These are phyloP conservation scores for Diaporthe humulicola DNA, from an alignment of 2,329 filamentous ascomycete genomes.

Conservation along the genomic window DNA sequence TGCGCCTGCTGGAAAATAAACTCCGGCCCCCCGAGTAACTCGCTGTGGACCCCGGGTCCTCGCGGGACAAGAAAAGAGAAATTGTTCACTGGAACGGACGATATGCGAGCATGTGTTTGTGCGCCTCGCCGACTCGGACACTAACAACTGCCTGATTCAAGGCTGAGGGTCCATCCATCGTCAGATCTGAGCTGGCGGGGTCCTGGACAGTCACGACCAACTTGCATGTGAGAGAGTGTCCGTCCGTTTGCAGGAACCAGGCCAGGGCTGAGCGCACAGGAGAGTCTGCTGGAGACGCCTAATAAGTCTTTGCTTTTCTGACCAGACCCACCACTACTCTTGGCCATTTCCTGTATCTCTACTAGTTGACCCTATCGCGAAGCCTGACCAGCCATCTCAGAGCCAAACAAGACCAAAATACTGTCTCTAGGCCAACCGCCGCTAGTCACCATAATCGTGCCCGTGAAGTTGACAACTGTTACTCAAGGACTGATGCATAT, in stretches of 20 bases:
- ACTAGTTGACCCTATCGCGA: not conserved
- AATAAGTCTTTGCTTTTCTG: not conserved
- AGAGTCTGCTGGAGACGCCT: not conserved
- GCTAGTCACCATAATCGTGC: not conserved
- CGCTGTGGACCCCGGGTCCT: not conserved
- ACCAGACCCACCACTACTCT: not conserved
- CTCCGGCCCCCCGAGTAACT: constrained; percentile 4
- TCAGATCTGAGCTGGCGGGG: constrained; percentile 7
- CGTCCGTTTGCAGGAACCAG: not conserved
- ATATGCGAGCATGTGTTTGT: not conserved
- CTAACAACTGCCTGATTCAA: constrained; percentile 13
- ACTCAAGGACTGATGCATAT: not conserved
- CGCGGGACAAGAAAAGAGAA: not conserved
- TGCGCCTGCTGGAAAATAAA: constrained; percentile 10
- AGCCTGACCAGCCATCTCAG: not conserved
- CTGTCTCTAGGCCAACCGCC: not conserved
- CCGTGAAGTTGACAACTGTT: not conserved
- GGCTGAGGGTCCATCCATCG: not conserved
- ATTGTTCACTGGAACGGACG: not conserved
- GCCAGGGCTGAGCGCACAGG: not conserved
- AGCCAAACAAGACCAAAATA: not conserved
- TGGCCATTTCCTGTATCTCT: not conserved
- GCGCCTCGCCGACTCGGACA: constrained; percentile 7
- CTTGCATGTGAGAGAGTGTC: constrained; percentile 23
- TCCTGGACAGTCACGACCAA: not conserved